Percentiles rank a stretch among this genome's conserved stretches.
Conservation (phyloP, 305 asterid genomes). For the Solanum hybrid region DNA sequence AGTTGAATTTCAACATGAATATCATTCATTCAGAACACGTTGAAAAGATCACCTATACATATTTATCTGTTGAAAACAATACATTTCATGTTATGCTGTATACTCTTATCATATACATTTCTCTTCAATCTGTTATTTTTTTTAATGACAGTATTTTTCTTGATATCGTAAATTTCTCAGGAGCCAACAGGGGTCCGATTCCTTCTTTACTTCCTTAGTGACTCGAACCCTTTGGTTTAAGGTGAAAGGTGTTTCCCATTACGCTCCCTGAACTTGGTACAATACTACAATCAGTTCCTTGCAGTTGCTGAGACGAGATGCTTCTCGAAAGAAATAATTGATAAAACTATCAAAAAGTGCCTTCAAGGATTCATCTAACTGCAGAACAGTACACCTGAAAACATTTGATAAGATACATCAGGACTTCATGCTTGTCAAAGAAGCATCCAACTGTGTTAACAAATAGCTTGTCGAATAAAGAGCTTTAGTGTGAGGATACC, state of each 20-base stretch:
- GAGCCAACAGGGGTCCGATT: background rate
- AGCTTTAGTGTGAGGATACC: slow-evolving; percentile 18
- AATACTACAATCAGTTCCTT: background rate
- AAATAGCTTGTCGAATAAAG: background rate
- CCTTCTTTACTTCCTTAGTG: background rate
- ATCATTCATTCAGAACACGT: background rate
- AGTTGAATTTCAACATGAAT: background rate
- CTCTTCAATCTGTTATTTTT: background rate
- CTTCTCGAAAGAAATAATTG: background rate
- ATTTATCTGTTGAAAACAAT: background rate
- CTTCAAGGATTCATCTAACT: slow-evolving; percentile 9
- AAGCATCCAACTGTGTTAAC: background rate
- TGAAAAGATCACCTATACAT: background rate
- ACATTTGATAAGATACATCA: background rate
- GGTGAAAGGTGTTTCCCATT: background rate
- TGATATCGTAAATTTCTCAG: background rate
- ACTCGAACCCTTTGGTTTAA: background rate
- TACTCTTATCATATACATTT: background rate
- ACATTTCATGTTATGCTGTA: background rate
- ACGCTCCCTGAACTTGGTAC: background rate
- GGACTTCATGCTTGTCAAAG: background rate
- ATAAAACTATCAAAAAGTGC: background rate
- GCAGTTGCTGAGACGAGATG: background rate
- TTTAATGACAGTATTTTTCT: background rate
- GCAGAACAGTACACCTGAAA: slow-evolving; percentile 41